Percentiles rank a stretch among this genome's conserved stretches.
phyloP scores from a whole-genome alignment of 192 early-diverging fungal species.

The Coemansia sp. region DNA sequence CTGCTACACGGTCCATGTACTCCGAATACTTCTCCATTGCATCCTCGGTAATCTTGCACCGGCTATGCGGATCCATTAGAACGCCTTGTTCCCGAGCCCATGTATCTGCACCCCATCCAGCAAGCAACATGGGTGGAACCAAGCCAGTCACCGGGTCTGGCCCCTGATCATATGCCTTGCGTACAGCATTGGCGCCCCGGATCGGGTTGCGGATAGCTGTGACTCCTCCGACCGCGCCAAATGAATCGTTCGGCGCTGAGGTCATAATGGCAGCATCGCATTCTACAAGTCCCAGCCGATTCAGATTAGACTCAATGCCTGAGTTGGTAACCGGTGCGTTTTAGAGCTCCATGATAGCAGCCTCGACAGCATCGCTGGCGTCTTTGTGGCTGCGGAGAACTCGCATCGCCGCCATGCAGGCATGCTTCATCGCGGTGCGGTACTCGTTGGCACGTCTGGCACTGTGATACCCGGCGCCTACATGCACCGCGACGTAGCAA shows the following conservation, averaged over 20 bases:
- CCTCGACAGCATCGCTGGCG: slow-evolving; percentile 30
- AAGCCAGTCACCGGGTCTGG: slow-evolving; percentile 36
- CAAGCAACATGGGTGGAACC: slow-evolving; percentile 59
- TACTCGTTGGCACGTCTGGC: slow-evolving; percentile 13
- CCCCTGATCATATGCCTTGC: slow-evolving; percentile 32
- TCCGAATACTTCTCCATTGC: slow-evolving; percentile 20
- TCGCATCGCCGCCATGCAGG: slow-evolving; percentile 27
- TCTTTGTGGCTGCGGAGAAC: slow-evolving; percentile 7
- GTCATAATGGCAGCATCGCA: slow-evolving; percentile 88
- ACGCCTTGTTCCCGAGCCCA: slow-evolving; percentile 36
- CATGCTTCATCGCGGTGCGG: slow-evolving; percentile 26
- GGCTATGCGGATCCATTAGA: slow-evolving; percentile 4
- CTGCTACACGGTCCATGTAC: slow-evolving; percentile 16
- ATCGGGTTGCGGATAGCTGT: slow-evolving; percentile 70
- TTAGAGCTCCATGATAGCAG: slow-evolving; percentile 47
- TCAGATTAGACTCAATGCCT: slow-evolving; percentile 80
- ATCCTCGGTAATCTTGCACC: slow-evolving; percentile 26
- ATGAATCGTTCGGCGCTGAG: slow-evolving; percentile 55
- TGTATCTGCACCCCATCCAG: slow-evolving; percentile 59
- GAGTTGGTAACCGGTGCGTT: slow-evolving; percentile 57
- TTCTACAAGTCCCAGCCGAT: slow-evolving; percentile 69
- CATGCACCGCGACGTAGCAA: slow-evolving; percentile 42
- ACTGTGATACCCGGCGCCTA: slow-evolving; percentile 44
- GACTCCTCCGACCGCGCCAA: slow-evolving; percentile 76
- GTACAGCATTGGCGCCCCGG: slow-evolving; percentile 50